phyloP scores from a whole-genome alignment of 2,329 filamentous ascomycete species.

The Paradendryphiella salina region DNA sequence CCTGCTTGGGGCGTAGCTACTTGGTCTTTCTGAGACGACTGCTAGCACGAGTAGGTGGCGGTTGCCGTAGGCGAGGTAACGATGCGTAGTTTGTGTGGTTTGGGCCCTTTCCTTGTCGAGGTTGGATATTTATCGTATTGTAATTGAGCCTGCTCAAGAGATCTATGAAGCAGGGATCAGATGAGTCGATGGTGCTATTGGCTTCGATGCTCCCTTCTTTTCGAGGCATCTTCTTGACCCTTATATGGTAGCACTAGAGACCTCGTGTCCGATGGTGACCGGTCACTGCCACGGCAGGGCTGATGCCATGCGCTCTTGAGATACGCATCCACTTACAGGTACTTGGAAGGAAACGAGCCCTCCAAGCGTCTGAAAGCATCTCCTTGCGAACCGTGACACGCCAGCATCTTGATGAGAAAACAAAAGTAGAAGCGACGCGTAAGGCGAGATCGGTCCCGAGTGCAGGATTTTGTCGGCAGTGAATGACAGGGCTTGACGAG shows the following conservation, averaged over 20 bases:
- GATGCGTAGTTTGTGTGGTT: constrained; percentile 15
- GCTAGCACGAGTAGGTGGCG: constrained; percentile 16
- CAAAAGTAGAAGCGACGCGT: constrained; percentile 10
- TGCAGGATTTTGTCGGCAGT: constrained; percentile 10
- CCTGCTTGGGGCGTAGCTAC: constrained; percentile 21
- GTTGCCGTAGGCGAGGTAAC: constrained; percentile 15
- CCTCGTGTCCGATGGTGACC: constrained; percentile 3
- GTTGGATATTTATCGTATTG: neutral
- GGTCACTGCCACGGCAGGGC: constrained; percentile 24
- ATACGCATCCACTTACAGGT: constrained; percentile 18
- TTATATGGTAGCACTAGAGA: constrained; percentile 15
- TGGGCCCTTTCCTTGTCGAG: constrained; percentile 6
- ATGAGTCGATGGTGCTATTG: neutral
- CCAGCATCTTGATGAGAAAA: constrained; percentile 21
- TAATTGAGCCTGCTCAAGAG: constrained; percentile 12
- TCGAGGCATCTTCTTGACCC: constrained; percentile 4
- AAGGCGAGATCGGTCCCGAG: constrained; percentile 14
- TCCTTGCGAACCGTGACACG: constrained; percentile 13
- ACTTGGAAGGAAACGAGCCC: constrained; percentile 14
- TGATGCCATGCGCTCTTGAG: constrained; percentile 8
- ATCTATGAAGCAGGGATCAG: constrained; percentile 11
- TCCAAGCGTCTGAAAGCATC: constrained; percentile 18
- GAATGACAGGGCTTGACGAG: constrained; percentile 6
- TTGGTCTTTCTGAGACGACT: constrained; percentile 12
- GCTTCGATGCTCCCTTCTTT: neutral